These are phyloP conservation scores for Colletotrichum melonis DNA, from an alignment of 2,329 filamentous ascomycete species.

Conservation along the genomic window DNA sequence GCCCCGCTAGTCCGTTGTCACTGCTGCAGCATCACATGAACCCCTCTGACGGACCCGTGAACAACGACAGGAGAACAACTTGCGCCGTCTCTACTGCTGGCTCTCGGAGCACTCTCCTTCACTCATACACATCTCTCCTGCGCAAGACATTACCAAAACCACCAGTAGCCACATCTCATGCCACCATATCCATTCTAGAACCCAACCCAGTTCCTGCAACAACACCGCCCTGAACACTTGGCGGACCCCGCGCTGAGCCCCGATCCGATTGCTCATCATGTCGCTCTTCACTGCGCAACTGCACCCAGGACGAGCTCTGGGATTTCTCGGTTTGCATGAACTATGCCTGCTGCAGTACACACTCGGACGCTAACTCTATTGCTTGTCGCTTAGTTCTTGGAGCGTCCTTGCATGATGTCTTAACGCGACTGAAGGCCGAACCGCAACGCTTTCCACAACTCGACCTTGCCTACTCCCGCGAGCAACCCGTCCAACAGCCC, in stretches of 20 bases:
- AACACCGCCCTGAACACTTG: slow-evolving; percentile 21
- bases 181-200: background rate
- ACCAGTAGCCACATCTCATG: background rate
- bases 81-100: background rate
- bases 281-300: slow-evolving; percentile 71
- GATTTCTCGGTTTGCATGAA: slow-evolving; percentile 61
- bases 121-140: background rate
- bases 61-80: background rate
- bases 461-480: slow-evolving; percentile 83
- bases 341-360: slow-evolving; percentile 29
- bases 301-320: slow-evolving; percentile 73
- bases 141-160: background rate
- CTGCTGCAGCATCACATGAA: slow-evolving; percentile 36
- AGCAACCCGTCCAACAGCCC: slow-evolving; percentile 78
- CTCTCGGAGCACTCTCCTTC: slow-evolving; percentile 1
- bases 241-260: slow-evolving; percentile 30
- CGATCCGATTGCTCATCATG: slow-evolving; percentile 44
- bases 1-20: slow-evolving; percentile 32
- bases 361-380: slow-evolving; percentile 34
- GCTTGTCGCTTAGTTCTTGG: slow-evolving; percentile 74
- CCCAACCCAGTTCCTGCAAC: background rate
- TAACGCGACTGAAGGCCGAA: slow-evolving; percentile 89
- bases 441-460: slow-evolving; percentile 85
- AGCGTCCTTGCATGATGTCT: slow-evolving; percentile 88
- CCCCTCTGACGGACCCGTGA: slow-evolving; percentile 33